Percentiles rank a stretch among this genome's conserved stretches.
phyloP scores from a whole-genome alignment of 2,329 filamentous ascomycete genomes.

The Neurospora sp. region DNA sequence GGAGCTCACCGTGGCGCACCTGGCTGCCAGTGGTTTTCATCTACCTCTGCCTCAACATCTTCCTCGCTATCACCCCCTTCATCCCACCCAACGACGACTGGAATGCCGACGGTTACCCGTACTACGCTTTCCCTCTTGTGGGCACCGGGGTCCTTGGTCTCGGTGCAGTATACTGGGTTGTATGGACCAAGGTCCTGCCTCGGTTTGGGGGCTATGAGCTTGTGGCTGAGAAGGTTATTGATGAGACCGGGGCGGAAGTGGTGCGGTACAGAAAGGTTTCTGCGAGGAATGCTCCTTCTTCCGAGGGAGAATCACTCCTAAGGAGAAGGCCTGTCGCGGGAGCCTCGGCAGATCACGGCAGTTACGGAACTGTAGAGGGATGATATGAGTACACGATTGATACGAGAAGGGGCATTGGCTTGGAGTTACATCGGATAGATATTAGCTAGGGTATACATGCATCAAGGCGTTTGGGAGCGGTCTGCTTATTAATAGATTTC shows the following conservation, averaged over 20 bases:
- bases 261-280: conserved; percentile 24
- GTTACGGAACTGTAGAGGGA: background rate
- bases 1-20: conserved; percentile 43
- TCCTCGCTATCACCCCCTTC: conserved; percentile 43
- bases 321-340: background rate
- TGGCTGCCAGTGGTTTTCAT: conserved; percentile 36
- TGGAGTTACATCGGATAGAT: background rate
- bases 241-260: conserved; percentile 30
- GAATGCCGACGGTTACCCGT: conserved; percentile 40
- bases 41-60: conserved; percentile 41
- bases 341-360: background rate
- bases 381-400: background rate
- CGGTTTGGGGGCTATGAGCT: conserved; percentile 39
- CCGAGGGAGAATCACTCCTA: background rate
- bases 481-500: background rate
- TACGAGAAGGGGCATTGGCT: background rate
- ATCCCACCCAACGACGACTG: conserved; percentile 40
- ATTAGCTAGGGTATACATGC: background rate
- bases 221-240: conserved; percentile 31
- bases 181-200: conserved; percentile 42
- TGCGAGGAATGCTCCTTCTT: background rate
- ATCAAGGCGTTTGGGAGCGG: background rate
- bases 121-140: conserved; percentile 46
- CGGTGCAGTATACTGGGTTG: conserved; percentile 40
- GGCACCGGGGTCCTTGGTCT: conserved; percentile 40